A percentile compares a stretch with the other conserved stretches of the same genome.
Evolutionary conservation across 2,329 filamentous ascomycete species (phyloP).

Genomic region (Xylariomycetidae sp.): DNA sequence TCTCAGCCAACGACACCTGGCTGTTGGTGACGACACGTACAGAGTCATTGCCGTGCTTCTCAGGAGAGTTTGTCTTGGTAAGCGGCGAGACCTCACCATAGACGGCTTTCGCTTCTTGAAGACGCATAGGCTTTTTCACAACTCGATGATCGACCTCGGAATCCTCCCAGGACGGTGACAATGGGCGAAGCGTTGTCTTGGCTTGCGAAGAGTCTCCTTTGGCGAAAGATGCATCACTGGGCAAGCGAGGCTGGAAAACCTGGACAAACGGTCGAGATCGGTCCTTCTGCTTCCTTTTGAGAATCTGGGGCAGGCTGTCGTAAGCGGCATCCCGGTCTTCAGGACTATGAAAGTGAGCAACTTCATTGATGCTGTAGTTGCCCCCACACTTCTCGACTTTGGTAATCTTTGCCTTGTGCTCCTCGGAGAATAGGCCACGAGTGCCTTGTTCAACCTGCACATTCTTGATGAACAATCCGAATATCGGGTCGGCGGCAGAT

Average conservation of each 20-base stretch:
- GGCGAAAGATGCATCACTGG: too few species aligned
- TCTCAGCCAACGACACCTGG: too few species aligned
- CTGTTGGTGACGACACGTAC: too few species aligned
- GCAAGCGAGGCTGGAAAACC: conserved; percentile 71
- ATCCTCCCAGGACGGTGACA: too few species aligned
- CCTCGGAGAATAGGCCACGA: conserved; percentile 72
- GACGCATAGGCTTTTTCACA: too few species aligned
- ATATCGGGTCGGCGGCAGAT: conserved; percentile 57
- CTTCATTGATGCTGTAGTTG: conserved; percentile 62
- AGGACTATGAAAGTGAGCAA: conserved; percentile 73
- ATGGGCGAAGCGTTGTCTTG: too few species aligned
- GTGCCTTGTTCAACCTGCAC: conserved; percentile 78
- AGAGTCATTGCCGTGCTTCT: too few species aligned
- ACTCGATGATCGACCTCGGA: too few species aligned
- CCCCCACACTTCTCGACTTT: conserved; percentile 76
- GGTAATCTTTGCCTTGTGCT: conserved; percentile 75
- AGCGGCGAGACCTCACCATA: too few species aligned
- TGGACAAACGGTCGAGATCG: conserved; percentile 76
- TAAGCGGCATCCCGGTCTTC: conserved; percentile 80
- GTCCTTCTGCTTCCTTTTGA: conserved; percentile 68
- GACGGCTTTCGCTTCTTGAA: too few species aligned
- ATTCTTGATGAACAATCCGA: conserved; percentile 86
- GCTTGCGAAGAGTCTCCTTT: too few species aligned
- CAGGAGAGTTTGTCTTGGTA: too few species aligned
- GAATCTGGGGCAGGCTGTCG: conserved; percentile 65